Evolutionary conservation across 192 early-diverging fungal genomes (phyloP).

Genomic region (Backusella parvicylindrica): DNA sequence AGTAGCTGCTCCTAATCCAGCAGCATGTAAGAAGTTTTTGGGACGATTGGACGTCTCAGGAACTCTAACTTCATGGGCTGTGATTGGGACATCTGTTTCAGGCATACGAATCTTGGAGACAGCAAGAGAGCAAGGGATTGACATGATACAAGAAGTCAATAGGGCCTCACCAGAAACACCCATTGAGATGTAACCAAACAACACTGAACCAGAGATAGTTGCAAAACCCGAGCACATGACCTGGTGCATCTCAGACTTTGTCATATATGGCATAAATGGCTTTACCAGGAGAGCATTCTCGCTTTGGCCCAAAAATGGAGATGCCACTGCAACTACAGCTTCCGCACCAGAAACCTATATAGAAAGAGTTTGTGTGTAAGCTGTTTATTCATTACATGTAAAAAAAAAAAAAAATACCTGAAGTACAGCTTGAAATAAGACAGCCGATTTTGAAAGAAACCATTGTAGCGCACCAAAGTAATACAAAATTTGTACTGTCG

Average conservation of each 20-base stretch:
- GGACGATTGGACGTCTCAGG: constrained; percentile 58
- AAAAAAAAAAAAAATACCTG: constrained; percentile 42
- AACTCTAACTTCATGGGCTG: constrained; percentile 60
- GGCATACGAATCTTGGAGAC: constrained; percentile 86
- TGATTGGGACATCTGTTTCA: constrained; percentile 78
- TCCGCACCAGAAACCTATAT: constrained; percentile 63
- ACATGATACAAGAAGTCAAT: constrained; percentile 89
- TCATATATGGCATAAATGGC: constrained; percentile 82
- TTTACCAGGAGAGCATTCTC: constrained; percentile 81
- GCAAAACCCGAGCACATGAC: constrained; percentile 89
- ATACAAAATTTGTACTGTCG: constrained; percentile 80
- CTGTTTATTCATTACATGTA: no score
- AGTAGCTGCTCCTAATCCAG: constrained; percentile 77
- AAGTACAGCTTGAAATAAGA: constrained; percentile 61
- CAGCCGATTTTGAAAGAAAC: constrained; percentile 63
- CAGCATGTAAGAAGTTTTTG: constrained; percentile 75
- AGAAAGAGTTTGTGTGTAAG: no score
- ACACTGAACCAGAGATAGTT: constrained; percentile 83
- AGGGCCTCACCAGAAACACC: constrained; percentile 66
- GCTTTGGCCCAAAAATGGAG: constrained; percentile 81
- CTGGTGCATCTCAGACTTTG: constrained; percentile 83
- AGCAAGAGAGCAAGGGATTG: constrained; percentile 79
- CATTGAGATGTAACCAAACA: constrained; percentile 69
- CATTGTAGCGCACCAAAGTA: constrained; percentile 84
- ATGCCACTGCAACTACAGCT: constrained; percentile 78